phyloP scores from a whole-genome alignment of 176 grass and related monocot species.

The Tuctoria greenei region DNA sequence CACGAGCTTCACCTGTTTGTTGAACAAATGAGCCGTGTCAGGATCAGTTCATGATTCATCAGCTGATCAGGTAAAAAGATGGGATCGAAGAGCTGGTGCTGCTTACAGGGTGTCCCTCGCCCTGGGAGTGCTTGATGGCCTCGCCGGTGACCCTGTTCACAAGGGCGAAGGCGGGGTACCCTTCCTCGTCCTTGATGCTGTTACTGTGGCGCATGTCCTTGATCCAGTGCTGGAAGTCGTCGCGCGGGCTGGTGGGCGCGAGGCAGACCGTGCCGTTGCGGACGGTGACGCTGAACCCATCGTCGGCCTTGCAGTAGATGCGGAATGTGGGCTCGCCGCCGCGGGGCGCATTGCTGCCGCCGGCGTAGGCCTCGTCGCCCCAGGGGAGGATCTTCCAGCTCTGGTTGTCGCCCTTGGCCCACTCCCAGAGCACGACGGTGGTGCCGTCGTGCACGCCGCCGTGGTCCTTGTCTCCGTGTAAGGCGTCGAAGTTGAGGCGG shows the following conservation, averaged over 20 bases:
- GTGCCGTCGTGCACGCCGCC: slow-evolving; percentile 85
- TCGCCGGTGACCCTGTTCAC: slow-evolving; percentile 78
- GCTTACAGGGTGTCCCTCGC: slow-evolving; percentile 69
- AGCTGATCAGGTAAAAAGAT: background rate
- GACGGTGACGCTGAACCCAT: slow-evolving; percentile 63
- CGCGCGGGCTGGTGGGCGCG: slow-evolving; percentile 66
- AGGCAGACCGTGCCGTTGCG: slow-evolving; percentile 59
- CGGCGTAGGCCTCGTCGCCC: slow-evolving; percentile 53
- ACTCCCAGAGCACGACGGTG: slow-evolving; percentile 74
- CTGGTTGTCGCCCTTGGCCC: slow-evolving; percentile 84
- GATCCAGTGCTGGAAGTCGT: slow-evolving; percentile 86
- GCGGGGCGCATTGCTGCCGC: slow-evolving; percentile 24
- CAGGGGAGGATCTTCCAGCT: slow-evolving; percentile 87
- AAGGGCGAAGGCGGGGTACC: slow-evolving; percentile 78
- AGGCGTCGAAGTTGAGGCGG: slow-evolving; percentile 69
- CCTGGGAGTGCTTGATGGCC: slow-evolving; percentile 84
- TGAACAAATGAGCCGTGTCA: too few relatives aligned
- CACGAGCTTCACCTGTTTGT: slow-evolving; percentile 63
- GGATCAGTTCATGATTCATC: too few relatives aligned
- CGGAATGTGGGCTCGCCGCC: slow-evolving; percentile 61
- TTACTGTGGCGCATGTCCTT: slow-evolving; percentile 85
- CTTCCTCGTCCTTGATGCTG: slow-evolving; percentile 80
- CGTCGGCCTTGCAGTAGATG: slow-evolving; percentile 81
- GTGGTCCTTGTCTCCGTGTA: slow-evolving; percentile 78
- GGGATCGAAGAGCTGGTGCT: too few relatives aligned